Evolutionary conservation across 73 alveolate species (phyloP).

Genomic region (Diophrys appendiculata): DNA sequence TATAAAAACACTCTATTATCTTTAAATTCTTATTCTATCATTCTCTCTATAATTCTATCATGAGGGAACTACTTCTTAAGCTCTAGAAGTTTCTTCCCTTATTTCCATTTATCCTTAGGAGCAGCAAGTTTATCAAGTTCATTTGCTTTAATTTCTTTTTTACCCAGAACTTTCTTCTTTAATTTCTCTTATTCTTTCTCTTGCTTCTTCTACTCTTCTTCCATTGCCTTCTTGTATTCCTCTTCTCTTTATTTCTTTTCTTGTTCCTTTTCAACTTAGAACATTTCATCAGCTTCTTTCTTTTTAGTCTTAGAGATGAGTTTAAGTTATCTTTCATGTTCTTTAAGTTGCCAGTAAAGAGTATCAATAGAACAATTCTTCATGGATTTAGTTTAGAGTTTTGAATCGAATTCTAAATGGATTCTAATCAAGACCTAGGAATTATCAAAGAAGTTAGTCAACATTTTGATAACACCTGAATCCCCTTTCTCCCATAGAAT

Average conservation of each 20-base stretch:
- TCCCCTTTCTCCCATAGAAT: slow-evolving; percentile 15
- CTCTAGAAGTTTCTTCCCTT: slow-evolving; percentile 75
- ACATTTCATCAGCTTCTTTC: slow-evolving; percentile 3
- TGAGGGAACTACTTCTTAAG: slow-evolving; percentile 84
- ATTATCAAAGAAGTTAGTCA: slow-evolving; percentile 14
- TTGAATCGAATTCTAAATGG: background rate
- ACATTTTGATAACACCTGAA: slow-evolving; percentile 3
- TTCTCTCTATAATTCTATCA: slow-evolving; percentile 87
- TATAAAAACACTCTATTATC: slow-evolving; percentile 86
- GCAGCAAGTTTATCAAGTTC: slow-evolving; percentile 72
- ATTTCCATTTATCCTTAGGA: slow-evolving; percentile 90
- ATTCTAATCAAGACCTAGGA: slow-evolving; percentile 10
- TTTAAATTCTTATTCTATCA: slow-evolving; percentile 90
- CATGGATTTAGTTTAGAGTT: background rate
- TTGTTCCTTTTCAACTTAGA: background rate
- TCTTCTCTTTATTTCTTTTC: background rate
- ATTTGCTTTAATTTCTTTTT: slow-evolving; percentile 38
- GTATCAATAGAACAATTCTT: slow-evolving; percentile 11
- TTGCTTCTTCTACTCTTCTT: slow-evolving; percentile 10
- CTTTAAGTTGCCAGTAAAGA: slow-evolving; percentile 1
- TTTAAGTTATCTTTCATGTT: slow-evolving; percentile 10
- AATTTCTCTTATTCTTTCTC: background rate
- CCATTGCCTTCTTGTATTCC: background rate
- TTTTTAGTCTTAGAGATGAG: slow-evolving; percentile 12
- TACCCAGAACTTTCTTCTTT: slow-evolving; percentile 3